Base-by-base conservation (phyloP, 208 protist species). In the Phytomonas sp. region DNA sequence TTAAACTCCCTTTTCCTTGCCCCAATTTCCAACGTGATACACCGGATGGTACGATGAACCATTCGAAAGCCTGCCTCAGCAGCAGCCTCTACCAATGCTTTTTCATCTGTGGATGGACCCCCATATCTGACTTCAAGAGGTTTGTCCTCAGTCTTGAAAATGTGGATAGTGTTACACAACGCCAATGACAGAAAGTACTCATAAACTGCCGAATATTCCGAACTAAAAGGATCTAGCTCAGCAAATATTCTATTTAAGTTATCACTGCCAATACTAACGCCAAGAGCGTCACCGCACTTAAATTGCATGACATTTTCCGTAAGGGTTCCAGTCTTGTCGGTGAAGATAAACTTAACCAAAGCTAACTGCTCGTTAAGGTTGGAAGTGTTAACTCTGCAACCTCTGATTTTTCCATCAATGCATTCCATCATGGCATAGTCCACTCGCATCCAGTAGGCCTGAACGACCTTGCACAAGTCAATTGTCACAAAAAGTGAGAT, bases 291-390 rank as follows among this genome's bases (percentile, higher is more conserved):
- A 49, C 89, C 86, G 6, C 63, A 64, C 63, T 89, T 91, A 71
- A 89, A 97, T 67, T 84, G 79, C 94, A 98, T 97, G 1, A 89
- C 77, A 69, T 97, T 97, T 77, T 97, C 88, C 32, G 94, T 97
- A 14, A 97, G 80, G 12, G 92, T 97, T n/a, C 92, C 94, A 0
- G 94, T 97, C 72, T 97, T 97, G 78, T 97, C 94, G 26, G 77
- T 91, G 71, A 97, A 97, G 66, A 97, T 97, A 72, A 90, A 93
- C 62, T 83, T 77, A 61, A 97, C 81, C 78, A 95, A 81, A 11
- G 86, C 84, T 19, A 97, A 80, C 78, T 95, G 86, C 80, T 97
- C 94, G 79, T 97, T 97, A 11, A 97, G 78, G 74, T 96, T 94
- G 0, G 91, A 96, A 30, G 94, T 96, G 76, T 94, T 94, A 8